phyloP scores from a whole-genome alignment of 2,329 filamentous ascomycete genomes.

The Xylariales sp. region DNA sequence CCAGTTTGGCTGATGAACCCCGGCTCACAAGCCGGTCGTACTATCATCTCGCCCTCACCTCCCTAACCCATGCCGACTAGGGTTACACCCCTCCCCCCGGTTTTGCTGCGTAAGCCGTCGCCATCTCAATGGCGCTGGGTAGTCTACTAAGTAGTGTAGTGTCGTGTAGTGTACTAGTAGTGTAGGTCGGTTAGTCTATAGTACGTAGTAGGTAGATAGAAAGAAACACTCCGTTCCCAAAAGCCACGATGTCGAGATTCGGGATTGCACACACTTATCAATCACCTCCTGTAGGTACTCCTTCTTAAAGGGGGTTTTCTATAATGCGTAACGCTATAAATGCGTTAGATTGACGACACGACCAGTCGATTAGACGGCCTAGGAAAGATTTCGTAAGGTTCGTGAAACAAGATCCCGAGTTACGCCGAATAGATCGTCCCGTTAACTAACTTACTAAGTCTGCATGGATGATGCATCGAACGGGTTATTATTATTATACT shows the following conservation, averaged over 20 bases:
- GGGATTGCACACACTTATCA: background rate
- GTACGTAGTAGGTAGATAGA: no score
- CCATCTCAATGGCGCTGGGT: slow-evolving; percentile 1
- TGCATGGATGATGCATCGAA: slow-evolving; percentile 17
- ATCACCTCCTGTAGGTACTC: background rate
- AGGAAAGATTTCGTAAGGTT: background rate
- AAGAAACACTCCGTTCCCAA: background rate
- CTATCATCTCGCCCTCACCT: slow-evolving; percentile 6
- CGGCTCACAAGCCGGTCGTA: slow-evolving; percentile 12
- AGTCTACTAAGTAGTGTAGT: background rate
- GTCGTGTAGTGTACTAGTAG: background rate
- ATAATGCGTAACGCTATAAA: background rate
- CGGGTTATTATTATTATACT: background rate
- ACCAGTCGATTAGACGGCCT: background rate
- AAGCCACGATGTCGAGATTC: slow-evolving; percentile 27
- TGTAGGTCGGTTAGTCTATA: no score
- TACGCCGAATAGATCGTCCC: background rate
- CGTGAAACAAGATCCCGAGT: background rate
- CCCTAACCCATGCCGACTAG: background rate
- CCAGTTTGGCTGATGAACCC: slow-evolving; percentile 3
- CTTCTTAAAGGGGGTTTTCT: background rate
- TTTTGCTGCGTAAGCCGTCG: slow-evolving; percentile 17
- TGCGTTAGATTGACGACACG: background rate
- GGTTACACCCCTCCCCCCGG: background rate
- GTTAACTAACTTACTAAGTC: slow-evolving; percentile 1